Conservation (phyloP, 768 basidiomycete species). For the Termitomyces sp. region DNA sequence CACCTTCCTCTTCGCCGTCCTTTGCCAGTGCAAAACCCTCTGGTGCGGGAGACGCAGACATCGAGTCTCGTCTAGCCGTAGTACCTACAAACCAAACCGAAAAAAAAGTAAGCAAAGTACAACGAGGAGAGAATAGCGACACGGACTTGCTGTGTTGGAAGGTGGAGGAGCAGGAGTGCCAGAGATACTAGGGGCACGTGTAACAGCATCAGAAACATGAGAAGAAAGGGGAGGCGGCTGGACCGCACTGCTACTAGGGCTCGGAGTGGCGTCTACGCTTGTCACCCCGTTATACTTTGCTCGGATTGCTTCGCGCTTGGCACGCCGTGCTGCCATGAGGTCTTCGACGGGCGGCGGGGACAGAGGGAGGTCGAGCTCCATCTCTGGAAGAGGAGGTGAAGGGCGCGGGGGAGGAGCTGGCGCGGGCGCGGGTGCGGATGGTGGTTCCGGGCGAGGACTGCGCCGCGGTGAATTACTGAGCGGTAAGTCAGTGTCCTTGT, state of each 20-base stretch:
- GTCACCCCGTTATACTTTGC: constrained; percentile 66
- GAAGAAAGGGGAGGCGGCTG: constrained; percentile 64
- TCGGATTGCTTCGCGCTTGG: constrained; percentile 73
- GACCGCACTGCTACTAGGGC: constrained; percentile 74
- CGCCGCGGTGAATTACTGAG: constrained; percentile 65
- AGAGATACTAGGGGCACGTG: constrained; percentile 50
- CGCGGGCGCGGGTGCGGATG: constrained; percentile 1
- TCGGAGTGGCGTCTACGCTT: constrained; percentile 50
- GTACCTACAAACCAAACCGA: not conserved
- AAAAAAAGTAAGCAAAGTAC: not conserved
- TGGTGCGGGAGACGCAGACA: constrained; percentile 59
- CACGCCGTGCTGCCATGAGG: constrained; percentile 66
- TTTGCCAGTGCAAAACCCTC: constrained; percentile 69
- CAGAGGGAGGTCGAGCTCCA: constrained; percentile 52
- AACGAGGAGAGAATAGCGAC: constrained; percentile 14
- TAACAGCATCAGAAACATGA: constrained; percentile 59
- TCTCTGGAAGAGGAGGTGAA: constrained; percentile 31
- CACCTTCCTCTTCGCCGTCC: constrained; percentile 50
- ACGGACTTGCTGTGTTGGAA: constrained; percentile 11
- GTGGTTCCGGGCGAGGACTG: constrained; percentile 22
- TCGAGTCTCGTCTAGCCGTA: constrained; percentile 49
- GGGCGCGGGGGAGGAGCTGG: constrained; percentile 12
- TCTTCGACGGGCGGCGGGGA: constrained; percentile 61
- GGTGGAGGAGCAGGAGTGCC: constrained; percentile 28
- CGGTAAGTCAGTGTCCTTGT: constrained; percentile 3